Evolutionary conservation across 495 filamentous ascomycete genomes (phyloP).

Genomic region (Penicillium cataractarum): DNA sequence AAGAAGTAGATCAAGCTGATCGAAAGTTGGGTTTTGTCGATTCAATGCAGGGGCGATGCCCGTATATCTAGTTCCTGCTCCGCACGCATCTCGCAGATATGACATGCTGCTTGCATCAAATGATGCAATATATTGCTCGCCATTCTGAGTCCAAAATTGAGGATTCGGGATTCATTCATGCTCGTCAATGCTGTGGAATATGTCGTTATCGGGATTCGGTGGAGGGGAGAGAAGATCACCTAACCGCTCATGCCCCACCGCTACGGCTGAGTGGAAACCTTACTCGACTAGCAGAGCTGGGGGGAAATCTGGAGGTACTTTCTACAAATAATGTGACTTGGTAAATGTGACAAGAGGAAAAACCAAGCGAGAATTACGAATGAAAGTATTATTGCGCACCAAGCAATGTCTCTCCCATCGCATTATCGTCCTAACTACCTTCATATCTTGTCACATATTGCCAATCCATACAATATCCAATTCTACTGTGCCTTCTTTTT

Average conservation of each 20-base stretch:
- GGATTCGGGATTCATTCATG: not conserved
- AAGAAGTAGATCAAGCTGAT: not conserved
- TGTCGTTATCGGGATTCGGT: constrained; percentile 23
- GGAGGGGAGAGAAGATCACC: not conserved
- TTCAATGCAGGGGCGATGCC: not conserved
- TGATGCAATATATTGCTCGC: constrained; percentile 13
- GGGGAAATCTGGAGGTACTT: not conserved
- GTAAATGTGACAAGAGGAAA: too few species aligned
- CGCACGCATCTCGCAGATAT: not conserved
- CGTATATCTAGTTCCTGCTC: constrained; percentile 4
- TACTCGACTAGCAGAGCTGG: not conserved
- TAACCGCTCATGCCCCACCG: not conserved
- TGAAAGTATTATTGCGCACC: constrained; percentile 9
- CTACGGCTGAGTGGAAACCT: not conserved
- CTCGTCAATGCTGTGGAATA: constrained; percentile 20
- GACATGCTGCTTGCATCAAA: constrained; percentile 12
- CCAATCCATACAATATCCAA: not conserved
- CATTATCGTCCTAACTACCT: not conserved
- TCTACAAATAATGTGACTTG: not conserved
- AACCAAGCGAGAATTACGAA: not conserved
- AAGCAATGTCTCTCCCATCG: not conserved
- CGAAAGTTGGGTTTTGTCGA: not conserved
- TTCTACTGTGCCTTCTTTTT: constrained; percentile 22
- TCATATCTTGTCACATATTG: not conserved
- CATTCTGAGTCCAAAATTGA: not conserved